Evolutionary conservation across 2,329 filamentous ascomycete species (phyloP).

Genomic region (Bipolaris cookei): DNA sequence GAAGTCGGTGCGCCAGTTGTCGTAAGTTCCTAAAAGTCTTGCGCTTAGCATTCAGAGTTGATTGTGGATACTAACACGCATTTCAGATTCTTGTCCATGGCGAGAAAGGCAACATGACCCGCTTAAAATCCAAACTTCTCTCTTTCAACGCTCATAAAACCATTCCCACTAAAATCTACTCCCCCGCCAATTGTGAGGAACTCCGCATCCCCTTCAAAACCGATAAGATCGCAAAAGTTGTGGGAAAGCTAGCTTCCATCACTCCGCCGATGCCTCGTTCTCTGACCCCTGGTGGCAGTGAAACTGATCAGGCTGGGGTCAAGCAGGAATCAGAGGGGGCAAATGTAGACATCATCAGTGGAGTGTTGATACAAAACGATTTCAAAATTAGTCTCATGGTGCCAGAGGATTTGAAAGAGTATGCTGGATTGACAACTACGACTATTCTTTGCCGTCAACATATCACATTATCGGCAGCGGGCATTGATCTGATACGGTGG

Average conservation of each 20-base stretch:
- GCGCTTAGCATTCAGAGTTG: neutral
- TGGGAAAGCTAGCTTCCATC: slow-evolving; percentile 87
- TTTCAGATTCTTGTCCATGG: slow-evolving; percentile 90
- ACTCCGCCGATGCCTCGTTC: slow-evolving; percentile 63
- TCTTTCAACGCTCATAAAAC: slow-evolving; percentile 86
- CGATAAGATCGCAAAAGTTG: slow-evolving; percentile 94
- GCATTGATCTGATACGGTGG: slow-evolving; percentile 91
- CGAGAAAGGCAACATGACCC: slow-evolving; percentile 97
- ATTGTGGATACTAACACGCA: slow-evolving; percentile 10
- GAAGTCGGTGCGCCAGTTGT: slow-evolving; percentile 91
- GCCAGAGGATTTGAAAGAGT: slow-evolving; percentile 92
- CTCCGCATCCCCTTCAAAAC: slow-evolving; percentile 93
- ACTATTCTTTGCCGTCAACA: slow-evolving; percentile 93
- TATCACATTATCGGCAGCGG: slow-evolving; percentile 84
- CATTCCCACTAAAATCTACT: slow-evolving; percentile 87
- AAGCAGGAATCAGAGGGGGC: slow-evolving; percentile 26
- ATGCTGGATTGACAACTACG: slow-evolving; percentile 94
- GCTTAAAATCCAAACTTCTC: slow-evolving; percentile 90
- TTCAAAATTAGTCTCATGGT: slow-evolving; percentile 98
- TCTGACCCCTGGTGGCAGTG: slow-evolving; percentile 44
- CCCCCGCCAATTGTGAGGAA: slow-evolving; percentile 92
- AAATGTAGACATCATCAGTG: slow-evolving; percentile 70
- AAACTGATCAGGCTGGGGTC: slow-evolving; percentile 20
- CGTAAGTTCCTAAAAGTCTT: slow-evolving; percentile 61
- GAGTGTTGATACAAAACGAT: slow-evolving; percentile 95